Conservation (phyloP, 2,329 filamentous ascomycete species). For the Fusarium sp. region DNA sequence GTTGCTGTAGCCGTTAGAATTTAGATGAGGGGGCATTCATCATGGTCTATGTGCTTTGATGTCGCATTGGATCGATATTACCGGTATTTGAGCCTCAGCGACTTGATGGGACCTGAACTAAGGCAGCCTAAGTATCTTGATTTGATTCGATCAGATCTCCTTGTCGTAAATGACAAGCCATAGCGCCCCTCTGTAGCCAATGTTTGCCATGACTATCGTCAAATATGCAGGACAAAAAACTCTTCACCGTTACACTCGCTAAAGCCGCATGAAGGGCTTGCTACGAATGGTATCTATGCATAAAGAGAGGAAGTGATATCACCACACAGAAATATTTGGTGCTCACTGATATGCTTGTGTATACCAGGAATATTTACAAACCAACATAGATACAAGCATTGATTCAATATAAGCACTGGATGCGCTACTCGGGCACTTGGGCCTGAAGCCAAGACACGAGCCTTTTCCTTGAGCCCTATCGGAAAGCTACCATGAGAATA, state of each 20-base stretch:
- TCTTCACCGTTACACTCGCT: background rate
- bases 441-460: background rate
- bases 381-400: background rate
- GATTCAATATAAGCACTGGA: background rate
- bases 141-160: conserved; percentile 16
- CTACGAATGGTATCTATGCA: background rate
- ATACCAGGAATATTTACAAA: background rate
- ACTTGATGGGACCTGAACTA: conserved; percentile 8
- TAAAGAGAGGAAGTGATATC: background rate
- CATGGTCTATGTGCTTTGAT: background rate
- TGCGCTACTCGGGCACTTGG: background rate
- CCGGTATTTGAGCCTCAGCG: background rate
- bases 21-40: background rate
- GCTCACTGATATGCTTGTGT: background rate
- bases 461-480: background rate
- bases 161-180: conserved; percentile 24
- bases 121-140: background rate
- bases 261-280: background rate
- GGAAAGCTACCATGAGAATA: background rate
- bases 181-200: background rate
- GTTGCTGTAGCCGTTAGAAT: background rate
- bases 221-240: background rate
- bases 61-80: conserved; percentile 6
- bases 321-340: background rate
- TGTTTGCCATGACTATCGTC: background rate